Evolutionary conservation across 1,139 yeast genomes (phyloP).

Genomic region (Magnusiomyces clavatus): DNA sequence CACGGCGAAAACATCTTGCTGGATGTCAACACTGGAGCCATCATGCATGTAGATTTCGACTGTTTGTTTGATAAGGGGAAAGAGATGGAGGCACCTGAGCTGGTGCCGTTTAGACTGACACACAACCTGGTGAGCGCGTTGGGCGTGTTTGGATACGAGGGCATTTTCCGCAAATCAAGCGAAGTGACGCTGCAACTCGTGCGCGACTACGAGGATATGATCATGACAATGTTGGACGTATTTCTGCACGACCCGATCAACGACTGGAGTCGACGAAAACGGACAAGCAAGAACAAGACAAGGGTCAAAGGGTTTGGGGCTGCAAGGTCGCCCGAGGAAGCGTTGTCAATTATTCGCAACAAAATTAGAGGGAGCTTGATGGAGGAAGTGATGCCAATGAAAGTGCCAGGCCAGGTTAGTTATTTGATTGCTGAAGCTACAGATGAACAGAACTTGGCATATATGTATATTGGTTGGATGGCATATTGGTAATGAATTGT

Average conservation of each 20-base stretch:
- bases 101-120: constrained; percentile 90
- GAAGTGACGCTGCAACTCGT: constrained; percentile 75
- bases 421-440: constrained; percentile 80
- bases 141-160: constrained; percentile 88
- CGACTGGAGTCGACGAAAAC: constrained; percentile 23
- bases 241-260: constrained; percentile 87
- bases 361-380: constrained; percentile 82
- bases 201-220: constrained; percentile 73
- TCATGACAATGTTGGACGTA: constrained; percentile 88
- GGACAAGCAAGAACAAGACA: constrained; percentile 13
- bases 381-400: constrained; percentile 77
- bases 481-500: constrained; percentile 46
- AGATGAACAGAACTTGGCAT: constrained; percentile 59
- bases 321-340: constrained; percentile 47
- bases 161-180: constrained; percentile 75
- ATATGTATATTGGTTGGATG: constrained; percentile 95
- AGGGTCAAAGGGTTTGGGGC: constrained; percentile 24
- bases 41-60: constrained; percentile 93
- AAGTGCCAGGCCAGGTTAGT: constrained; percentile 91
- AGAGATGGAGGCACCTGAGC: constrained; percentile 69
- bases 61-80: constrained; percentile 76
- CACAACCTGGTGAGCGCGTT: constrained; percentile 85
- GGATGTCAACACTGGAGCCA: constrained; percentile 65
- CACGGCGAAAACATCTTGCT: constrained; percentile 88
- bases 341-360: constrained; percentile 66